Percentiles rank a stretch among this genome's conserved stretches.
Conservation (phyloP, 163 green algal species). For the Chlorella variabilis region DNA sequence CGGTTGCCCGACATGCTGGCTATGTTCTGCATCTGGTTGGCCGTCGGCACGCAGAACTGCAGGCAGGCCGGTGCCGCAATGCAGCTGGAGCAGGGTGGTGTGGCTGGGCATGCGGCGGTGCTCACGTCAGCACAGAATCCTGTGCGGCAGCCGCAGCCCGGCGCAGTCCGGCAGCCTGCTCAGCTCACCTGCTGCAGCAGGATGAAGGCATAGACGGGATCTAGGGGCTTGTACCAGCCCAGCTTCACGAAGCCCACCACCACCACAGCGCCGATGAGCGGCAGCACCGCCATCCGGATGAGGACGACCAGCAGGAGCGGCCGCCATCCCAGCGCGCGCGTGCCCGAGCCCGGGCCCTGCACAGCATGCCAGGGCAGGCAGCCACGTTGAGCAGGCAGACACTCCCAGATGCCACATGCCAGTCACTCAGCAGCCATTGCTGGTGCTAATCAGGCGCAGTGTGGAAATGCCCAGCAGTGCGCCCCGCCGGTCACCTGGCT, state of each 20-base stretch:
- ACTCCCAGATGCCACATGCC: background rate
- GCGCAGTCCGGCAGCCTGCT: no score
- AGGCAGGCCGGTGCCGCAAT: background rate
- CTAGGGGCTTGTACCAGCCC: background rate
- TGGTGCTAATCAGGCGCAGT: no score
- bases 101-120: no score
- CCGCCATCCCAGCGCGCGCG: background rate
- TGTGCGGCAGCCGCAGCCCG: no score
- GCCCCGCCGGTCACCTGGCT: no score
- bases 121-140: background rate
- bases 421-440: no score
- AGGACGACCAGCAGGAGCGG: background rate
- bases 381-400: background rate
- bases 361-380: background rate
- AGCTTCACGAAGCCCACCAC: background rate
- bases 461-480: no score
- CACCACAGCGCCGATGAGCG: background rate
- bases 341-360: background rate
- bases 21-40: slow-evolving; percentile 17
- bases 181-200: slow-evolving; percentile 3
- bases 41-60: background rate
- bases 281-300: background rate
- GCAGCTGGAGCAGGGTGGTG: background rate
- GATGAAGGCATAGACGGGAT: background rate
- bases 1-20: slow-evolving; percentile 1